phyloP scores from a whole-genome alignment of 805 yeast species.

The Starmerella cellae region DNA sequence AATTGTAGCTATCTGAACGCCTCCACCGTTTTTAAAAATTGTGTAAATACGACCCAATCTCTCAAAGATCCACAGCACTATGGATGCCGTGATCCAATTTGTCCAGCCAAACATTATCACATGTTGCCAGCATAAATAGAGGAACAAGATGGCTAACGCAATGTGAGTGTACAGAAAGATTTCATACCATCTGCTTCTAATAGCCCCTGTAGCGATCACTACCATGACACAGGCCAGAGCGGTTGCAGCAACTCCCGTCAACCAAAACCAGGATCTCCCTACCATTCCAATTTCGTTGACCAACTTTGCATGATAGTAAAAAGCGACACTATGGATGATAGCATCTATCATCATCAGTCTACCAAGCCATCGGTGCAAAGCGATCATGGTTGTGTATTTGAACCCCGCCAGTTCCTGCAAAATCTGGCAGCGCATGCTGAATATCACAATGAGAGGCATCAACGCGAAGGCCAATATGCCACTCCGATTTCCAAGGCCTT shows the following conservation, averaged over 20 bases:
- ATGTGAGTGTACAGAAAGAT: conserved; percentile 13
- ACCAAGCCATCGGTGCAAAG: conserved; percentile 15
- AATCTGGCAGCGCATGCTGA: conserved; percentile 10
- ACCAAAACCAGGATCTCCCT: conserved; percentile 9
- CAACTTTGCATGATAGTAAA: conserved; percentile 3
- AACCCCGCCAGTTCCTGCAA: conserved; percentile 4
- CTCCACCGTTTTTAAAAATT: conserved; percentile 4
- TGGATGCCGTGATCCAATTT: conserved; percentile 9
- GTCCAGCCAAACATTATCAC: conserved; percentile 14
- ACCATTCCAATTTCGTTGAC: neutral
- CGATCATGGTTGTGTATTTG: conserved; percentile 11
- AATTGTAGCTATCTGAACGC: conserved; percentile 1
- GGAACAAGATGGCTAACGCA: conserved; percentile 7
- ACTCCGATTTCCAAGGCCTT: conserved; percentile 12
- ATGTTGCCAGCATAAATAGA: conserved; percentile 13
- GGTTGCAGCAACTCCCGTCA: conserved; percentile 8
- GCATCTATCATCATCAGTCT: conserved; percentile 12
- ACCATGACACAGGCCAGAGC: neutral
- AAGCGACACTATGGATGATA: conserved; percentile 11
- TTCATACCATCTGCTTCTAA: conserved; percentile 12
- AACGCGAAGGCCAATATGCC: conserved; percentile 15
- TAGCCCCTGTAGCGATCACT: conserved; percentile 5
- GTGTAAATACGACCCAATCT: conserved; percentile 1
- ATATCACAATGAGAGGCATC: conserved; percentile 8
- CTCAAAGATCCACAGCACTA: conserved; percentile 8